Evolutionary conservation across 2,329 filamentous ascomycete genomes (phyloP).

Genomic region (Fusarium lateritium): DNA sequence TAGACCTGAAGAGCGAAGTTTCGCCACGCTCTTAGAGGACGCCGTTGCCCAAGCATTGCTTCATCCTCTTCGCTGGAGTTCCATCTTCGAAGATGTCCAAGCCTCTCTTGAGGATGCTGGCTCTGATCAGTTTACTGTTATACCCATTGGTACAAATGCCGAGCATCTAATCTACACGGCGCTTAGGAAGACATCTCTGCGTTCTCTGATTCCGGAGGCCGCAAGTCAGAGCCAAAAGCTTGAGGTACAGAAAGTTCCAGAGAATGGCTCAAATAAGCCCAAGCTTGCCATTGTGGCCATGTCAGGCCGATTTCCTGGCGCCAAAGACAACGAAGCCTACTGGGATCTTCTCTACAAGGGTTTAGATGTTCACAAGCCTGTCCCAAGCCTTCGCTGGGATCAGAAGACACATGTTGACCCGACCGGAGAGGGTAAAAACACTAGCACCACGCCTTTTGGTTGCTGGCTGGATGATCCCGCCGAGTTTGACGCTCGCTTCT

Average conservation of each 20-base stretch:
- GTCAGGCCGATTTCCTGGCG: slow-evolving; percentile 74
- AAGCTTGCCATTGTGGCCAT: slow-evolving; percentile 73
- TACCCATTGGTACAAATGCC: slow-evolving; percentile 26
- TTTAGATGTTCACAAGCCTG: slow-evolving; percentile 72
- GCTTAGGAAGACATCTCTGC: slow-evolving; percentile 36
- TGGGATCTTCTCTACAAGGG: slow-evolving; percentile 77
- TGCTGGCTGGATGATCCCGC: slow-evolving; percentile 74
- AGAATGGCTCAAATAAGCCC: slow-evolving; percentile 15
- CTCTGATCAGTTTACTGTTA: slow-evolving; percentile 20
- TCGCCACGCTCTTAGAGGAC: slow-evolving; percentile 30
- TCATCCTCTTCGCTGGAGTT: slow-evolving; percentile 32
- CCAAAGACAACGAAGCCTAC: slow-evolving; percentile 71
- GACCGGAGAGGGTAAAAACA: slow-evolving; percentile 74
- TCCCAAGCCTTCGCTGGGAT: slow-evolving; percentile 55
- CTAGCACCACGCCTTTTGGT: slow-evolving; percentile 58
- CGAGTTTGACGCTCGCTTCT: slow-evolving; percentile 78
- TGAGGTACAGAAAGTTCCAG: accelerated
- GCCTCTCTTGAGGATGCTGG: slow-evolving; percentile 1
- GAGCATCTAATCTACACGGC: slow-evolving; percentile 43
- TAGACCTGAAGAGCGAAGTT: slow-evolving; percentile 29
- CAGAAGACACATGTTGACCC: slow-evolving; percentile 59
- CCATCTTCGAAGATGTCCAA: slow-evolving; percentile 27
- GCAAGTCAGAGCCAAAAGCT: accelerated
- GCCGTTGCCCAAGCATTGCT: slow-evolving; percentile 30
- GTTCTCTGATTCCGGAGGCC: slow-evolving; percentile 16